Conservation (phyloP, 2,329 filamentous ascomycete species). For the Apiospora kogelbergensis region DNA sequence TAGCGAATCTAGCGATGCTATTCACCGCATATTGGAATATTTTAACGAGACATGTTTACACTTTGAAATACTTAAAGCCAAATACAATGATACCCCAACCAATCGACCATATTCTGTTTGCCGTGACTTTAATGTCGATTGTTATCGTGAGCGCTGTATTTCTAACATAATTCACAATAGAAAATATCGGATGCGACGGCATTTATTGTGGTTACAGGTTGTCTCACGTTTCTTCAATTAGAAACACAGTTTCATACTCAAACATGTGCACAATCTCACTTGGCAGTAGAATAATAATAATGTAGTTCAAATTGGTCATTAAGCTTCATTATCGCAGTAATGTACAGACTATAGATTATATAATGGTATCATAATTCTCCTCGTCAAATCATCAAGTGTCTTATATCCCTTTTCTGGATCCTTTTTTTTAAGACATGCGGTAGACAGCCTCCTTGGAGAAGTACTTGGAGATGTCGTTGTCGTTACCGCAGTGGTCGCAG, state of each 20-base stretch:
- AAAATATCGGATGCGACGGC: too few relatives aligned
- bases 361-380: neutral
- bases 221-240: too few relatives aligned
- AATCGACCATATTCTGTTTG: neutral
- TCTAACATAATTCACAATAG: too few relatives aligned
- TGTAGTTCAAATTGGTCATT: neutral
- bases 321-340: neutral
- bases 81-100: neutral
- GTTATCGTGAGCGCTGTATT: too few relatives aligned
- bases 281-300: neutral
- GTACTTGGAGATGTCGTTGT: conserved; percentile 23
- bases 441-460: conserved; percentile 24
- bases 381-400: neutral
- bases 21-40: neutral
- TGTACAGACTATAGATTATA: neutral
- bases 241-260: neutral
- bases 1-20: neutral
- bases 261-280: too few relatives aligned
- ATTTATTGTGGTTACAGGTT: too few relatives aligned
- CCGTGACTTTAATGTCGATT: neutral
- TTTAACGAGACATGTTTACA: neutral
- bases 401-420: neutral
- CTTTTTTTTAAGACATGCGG: conserved; percentile 16
- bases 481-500: conserved; percentile 21
- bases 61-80: neutral